These are phyloP conservation scores for Diddensiella santjacobensis DNA, from an alignment of 805 yeast species.

Conservation along the genomic window DNA sequence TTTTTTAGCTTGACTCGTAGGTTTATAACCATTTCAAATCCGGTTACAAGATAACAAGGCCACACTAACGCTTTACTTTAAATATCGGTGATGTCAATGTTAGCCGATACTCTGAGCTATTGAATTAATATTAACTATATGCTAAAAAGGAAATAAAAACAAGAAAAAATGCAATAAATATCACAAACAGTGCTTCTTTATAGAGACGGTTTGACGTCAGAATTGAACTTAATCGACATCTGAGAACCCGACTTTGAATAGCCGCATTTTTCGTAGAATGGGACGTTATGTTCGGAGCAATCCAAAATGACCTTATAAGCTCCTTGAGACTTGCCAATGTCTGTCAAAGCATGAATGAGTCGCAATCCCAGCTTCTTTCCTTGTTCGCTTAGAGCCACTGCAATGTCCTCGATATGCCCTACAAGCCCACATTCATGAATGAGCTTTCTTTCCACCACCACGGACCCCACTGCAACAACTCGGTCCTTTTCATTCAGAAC, in stretches of 20 bases:
- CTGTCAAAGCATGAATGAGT: constrained; percentile 59
- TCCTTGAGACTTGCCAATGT: constrained; percentile 55
- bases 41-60: too few species aligned
- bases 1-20: too few species aligned
- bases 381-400: constrained; percentile 70
- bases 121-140: too few species aligned
- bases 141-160: too few species aligned
- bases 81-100: too few species aligned
- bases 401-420: constrained; percentile 94
- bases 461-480: constrained; percentile 81
- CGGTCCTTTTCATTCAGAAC: constrained; percentile 48
- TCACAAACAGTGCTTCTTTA: constrained; percentile 7
- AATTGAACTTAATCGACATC: constrained; percentile 30
- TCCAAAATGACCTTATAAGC: constrained; percentile 89
- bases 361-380: constrained; percentile 76
- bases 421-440: constrained; percentile 82
- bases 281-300: constrained; percentile 77
- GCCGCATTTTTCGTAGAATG: constrained; percentile 88
- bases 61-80: too few species aligned
- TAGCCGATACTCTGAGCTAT: too few species aligned
- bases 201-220: constrained; percentile 17
- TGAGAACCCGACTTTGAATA: constrained; percentile 45
- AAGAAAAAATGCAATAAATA: constrained; percentile 2
- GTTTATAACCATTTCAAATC: too few species aligned
- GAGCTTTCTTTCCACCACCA: constrained; percentile 70